Conservation (phyloP, 1,284 basidiomycete genomes). For the Sporisorium graminicola region DNA sequence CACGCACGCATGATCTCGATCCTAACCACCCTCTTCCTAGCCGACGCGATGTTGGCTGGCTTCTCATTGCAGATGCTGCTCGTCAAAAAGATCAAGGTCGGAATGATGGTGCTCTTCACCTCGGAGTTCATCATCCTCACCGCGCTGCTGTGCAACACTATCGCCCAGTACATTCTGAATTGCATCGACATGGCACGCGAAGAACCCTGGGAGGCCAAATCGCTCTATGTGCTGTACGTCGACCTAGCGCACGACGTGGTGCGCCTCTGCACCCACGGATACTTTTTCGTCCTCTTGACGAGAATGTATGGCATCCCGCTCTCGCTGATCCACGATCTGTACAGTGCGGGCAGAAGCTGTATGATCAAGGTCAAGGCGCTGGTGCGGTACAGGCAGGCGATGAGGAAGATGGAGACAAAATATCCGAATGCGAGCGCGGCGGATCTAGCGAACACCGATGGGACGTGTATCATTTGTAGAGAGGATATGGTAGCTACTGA, state of each 20-base stretch:
- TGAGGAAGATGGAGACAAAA: constrained; percentile 93
- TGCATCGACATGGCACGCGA: constrained; percentile 75
- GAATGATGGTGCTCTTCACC: constrained; percentile 87
- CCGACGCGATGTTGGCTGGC: constrained; percentile 80
- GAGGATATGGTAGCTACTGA: constrained; percentile 81
- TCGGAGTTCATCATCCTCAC: constrained; percentile 88
- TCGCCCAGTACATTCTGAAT: constrained; percentile 87
- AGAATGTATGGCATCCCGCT: constrained; percentile 94
- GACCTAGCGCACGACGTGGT: constrained; percentile 88
- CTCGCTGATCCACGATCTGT: constrained; percentile 96
- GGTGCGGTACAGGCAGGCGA: constrained; percentile 90
- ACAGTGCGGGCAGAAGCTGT: constrained; percentile 92
- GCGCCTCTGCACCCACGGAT: constrained; percentile 89
- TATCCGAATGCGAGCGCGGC: constrained; percentile 93
- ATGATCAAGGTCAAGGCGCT: constrained; percentile 85
- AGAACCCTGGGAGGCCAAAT: constrained; percentile 89
- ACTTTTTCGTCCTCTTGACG: constrained; percentile 88
- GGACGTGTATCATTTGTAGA: constrained; percentile 97
- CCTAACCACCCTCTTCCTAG: constrained; percentile 78
- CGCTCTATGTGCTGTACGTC: constrained; percentile 95
- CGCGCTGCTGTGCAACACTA: constrained; percentile 82
- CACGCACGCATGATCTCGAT: constrained; percentile 84
- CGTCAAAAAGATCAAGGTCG: constrained; percentile 71
- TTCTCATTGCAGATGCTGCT: constrained; percentile 77
- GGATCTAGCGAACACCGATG: constrained; percentile 86